Evolutionary conservation across 2,329 filamentous ascomycete genomes (phyloP).

Genomic region (Hymenotorrendiella dingleyae): DNA sequence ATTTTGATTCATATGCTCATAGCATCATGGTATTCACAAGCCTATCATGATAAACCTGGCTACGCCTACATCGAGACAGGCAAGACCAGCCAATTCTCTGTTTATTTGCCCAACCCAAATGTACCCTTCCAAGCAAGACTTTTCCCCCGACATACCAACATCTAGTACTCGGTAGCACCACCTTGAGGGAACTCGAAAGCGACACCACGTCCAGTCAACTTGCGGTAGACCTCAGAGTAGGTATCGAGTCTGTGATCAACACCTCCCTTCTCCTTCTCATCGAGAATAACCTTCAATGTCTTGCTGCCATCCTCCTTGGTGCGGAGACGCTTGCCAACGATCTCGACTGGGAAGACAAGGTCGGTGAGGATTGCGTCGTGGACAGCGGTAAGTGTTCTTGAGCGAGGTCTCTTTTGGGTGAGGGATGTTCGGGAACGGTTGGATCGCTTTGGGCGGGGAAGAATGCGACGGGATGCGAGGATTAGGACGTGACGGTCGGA

Average conservation of each 20-base stretch:
- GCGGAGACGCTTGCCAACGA: slow-evolving; percentile 96
- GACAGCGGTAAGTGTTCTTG: slow-evolving; percentile 94
- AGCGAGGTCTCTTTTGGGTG: slow-evolving; percentile 98
- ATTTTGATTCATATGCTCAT: too few species aligned
- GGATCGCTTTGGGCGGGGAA: slow-evolving; percentile 97
- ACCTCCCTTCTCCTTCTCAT: slow-evolving; percentile 99
- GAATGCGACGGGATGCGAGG: slow-evolving; percentile 97
- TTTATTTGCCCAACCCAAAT: slow-evolving; percentile 24
- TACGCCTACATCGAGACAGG: slow-evolving; percentile 22
- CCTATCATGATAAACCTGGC: slow-evolving; percentile 21
- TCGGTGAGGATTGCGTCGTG: slow-evolving; percentile 98
- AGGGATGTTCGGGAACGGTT: slow-evolving; percentile 92
- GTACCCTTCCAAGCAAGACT: slow-evolving; percentile 11
- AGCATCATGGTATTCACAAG: slow-evolving; percentile 22
- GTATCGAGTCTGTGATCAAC: slow-evolving; percentile 99
- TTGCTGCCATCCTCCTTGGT: slow-evolving; percentile 99
- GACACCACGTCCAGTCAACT: slow-evolving; percentile 92
- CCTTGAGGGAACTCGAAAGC: slow-evolving; percentile 97
- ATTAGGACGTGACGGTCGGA: slow-evolving; percentile 99
- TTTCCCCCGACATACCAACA: slow-evolving; percentile 20
- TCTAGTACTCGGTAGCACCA: slow-evolving; percentile 74
- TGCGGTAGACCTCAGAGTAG: slow-evolving; percentile 99
- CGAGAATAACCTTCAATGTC: slow-evolving; percentile 96
- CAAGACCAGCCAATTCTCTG: slow-evolving; percentile 8
- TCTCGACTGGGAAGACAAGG: slow-evolving; percentile 99